Conservation (phyloP, 2,329 filamentous ascomycete species). For the Sporothrix variecibatus region DNA sequence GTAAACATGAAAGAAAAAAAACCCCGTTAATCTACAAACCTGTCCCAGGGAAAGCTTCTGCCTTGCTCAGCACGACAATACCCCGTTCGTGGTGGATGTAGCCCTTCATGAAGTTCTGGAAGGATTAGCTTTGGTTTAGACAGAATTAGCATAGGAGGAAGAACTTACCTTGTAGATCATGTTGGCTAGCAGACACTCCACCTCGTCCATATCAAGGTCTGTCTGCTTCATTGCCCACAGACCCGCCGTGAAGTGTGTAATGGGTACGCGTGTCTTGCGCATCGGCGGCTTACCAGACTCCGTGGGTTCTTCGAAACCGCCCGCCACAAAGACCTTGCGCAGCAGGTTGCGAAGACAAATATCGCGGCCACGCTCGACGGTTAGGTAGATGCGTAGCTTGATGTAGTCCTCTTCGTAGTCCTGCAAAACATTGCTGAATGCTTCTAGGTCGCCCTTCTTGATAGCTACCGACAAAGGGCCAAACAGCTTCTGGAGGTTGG, state of each 20-base stretch:
- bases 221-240: conserved; percentile 72
- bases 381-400: conserved; percentile 89
- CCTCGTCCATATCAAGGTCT: conserved; percentile 81
- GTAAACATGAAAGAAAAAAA: background rate
- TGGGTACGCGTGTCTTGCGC: conserved; percentile 74
- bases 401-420: conserved; percentile 91
- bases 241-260: conserved; percentile 82
- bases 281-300: conserved; percentile 64
- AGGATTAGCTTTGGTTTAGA: too few relatives aligned
- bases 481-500: conserved; percentile 75
- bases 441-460: conserved; percentile 75
- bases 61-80: conserved; percentile 91
- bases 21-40: conserved; percentile 51
- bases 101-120: conserved; percentile 89
- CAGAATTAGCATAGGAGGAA: background rate
- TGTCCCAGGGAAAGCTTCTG: conserved; percentile 89
- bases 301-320: conserved; percentile 77
- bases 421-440: conserved; percentile 79
- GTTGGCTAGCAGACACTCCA: conserved; percentile 92
- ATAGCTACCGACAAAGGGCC: conserved; percentile 77
- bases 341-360: conserved; percentile 89
- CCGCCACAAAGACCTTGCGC: conserved; percentile 84
- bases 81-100: conserved; percentile 92
- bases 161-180: conserved; percentile 92
- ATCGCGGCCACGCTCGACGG: conserved; percentile 87